Percentiles rank a stretch among this genome's conserved stretches.
phyloP scores from a whole-genome alignment of 805 yeast species.

The Cyberlindnera maclurae region DNA sequence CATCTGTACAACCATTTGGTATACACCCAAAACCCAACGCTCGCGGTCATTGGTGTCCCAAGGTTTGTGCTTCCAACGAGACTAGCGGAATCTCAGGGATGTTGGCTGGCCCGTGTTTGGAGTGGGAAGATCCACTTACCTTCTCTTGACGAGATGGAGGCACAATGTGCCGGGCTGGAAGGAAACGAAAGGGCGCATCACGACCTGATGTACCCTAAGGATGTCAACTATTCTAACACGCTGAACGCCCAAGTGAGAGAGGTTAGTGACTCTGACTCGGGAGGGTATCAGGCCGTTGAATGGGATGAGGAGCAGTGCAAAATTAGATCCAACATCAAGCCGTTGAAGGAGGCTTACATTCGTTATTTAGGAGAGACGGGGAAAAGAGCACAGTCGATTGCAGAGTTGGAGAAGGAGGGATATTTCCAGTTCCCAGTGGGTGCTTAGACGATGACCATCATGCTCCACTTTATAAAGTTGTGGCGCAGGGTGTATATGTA shows the following conservation, averaged over 20 bases:
- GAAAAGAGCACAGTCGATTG: conserved; percentile 29
- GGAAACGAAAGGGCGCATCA: conserved; percentile 48
- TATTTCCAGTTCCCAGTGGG: conserved; percentile 21
- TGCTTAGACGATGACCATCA: background rate
- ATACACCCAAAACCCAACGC: conserved; percentile 51
- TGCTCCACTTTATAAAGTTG: no score
- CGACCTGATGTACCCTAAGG: conserved; percentile 47
- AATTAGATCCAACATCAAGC: conserved; percentile 36
- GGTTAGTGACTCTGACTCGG: conserved; percentile 27
- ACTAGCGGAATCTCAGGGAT: conserved; percentile 56
- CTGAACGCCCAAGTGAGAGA: conserved; percentile 30
- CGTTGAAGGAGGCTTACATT: conserved; percentile 38
- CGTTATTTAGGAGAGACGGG: conserved; percentile 33
- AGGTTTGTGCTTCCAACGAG: conserved; percentile 57
- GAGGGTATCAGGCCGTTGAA: conserved; percentile 42
- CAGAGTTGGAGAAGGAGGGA: conserved; percentile 32
- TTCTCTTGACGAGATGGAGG: conserved; percentile 35
- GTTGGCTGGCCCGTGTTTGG: conserved; percentile 57
- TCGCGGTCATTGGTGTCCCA: conserved; percentile 58
- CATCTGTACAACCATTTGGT: conserved; percentile 56
- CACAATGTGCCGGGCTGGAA: conserved; percentile 34
- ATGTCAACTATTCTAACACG: conserved; percentile 49
- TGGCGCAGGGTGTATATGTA: no score
- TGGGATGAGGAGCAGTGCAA: conserved; percentile 44
- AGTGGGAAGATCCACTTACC: conserved; percentile 49